Evolutionary conservation across 768 basidiomycete species (phyloP).

Genomic region (Termitomyces sp.): DNA sequence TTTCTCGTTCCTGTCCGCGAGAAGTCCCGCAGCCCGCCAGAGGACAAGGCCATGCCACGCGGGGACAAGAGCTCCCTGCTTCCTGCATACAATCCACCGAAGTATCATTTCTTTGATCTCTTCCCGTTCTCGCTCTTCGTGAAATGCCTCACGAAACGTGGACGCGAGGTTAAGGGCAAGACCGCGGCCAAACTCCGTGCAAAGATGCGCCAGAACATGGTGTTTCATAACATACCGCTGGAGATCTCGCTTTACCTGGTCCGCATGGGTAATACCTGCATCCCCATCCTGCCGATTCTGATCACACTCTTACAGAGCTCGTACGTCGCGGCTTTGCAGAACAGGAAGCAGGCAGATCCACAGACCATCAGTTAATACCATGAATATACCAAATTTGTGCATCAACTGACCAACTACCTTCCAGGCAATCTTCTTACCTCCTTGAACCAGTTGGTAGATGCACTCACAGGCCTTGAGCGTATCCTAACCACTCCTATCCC

Average conservation of each 20-base stretch:
- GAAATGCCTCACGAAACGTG: conserved; percentile 41
- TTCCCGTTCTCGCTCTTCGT: conserved; percentile 70
- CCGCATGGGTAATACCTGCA: conserved; percentile 16
- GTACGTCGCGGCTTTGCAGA: conserved; percentile 60
- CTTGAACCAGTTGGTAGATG: conserved; percentile 58
- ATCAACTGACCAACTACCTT: not conserved
- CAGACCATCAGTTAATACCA: conserved; percentile 55
- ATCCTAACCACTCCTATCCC: conserved; percentile 78
- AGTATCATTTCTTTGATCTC: conserved; percentile 58
- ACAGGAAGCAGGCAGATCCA: conserved; percentile 53
- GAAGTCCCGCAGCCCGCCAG: not conserved
- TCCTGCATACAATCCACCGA: conserved; percentile 58
- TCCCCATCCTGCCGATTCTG: not conserved
- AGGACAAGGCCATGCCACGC: conserved; percentile 35
- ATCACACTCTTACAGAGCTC: conserved; percentile 47
- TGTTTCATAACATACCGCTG: conserved; percentile 63
- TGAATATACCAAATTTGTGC: conserved; percentile 2
- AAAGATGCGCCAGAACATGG: conserved; percentile 39
- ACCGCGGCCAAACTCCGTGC: conserved; percentile 57
- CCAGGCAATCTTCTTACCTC: conserved; percentile 47
- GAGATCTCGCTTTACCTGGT: conserved; percentile 72
- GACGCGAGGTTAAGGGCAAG: conserved; percentile 57
- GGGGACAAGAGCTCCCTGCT: conserved; percentile 46
- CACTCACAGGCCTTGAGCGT: conserved; percentile 67
- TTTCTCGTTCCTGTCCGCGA: not conserved